phyloP scores from a whole-genome alignment of 257 asterid genomes.

The Penstemon eatonii region DNA sequence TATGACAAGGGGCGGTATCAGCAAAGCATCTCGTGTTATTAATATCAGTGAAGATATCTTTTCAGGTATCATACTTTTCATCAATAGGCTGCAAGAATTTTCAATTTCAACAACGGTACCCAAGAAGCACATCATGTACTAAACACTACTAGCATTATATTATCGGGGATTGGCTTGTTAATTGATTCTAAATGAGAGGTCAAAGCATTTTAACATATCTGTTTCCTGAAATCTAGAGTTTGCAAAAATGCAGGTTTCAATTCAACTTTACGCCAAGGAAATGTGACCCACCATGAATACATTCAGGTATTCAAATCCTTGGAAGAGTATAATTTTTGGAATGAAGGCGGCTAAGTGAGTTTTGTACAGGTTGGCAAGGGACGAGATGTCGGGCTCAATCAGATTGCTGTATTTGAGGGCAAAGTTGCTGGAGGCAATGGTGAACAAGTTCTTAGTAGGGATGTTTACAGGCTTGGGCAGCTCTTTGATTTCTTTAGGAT shows the following conservation, averaged over 20 bases:
- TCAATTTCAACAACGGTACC: constrained; percentile 8
- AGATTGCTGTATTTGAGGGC: constrained; percentile 98
- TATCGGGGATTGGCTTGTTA: constrained; percentile 9
- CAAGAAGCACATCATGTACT: not conserved
- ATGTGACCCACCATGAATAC: constrained; percentile 96
- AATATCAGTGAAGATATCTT: constrained; percentile 95
- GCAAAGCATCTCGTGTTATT: constrained; percentile 95
- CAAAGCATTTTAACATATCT: constrained; percentile 6
- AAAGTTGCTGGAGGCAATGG: constrained; percentile 99
- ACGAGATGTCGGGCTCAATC: constrained; percentile 96
- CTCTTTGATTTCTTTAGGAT: constrained; percentile 95
- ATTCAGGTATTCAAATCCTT: constrained; percentile 65
- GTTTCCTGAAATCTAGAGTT: constrained; percentile 11
- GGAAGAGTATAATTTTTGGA: constrained; percentile 12
- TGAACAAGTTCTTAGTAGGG: constrained; percentile 98
- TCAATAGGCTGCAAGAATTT: constrained; percentile 9
- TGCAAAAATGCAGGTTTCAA: constrained; percentile 75
- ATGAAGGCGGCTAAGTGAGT: constrained; percentile 28
- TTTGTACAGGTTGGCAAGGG: constrained; percentile 91
- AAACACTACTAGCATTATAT: not conserved
- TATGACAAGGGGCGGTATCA: constrained; percentile 96
- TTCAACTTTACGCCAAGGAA: constrained; percentile 96
- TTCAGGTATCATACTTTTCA: constrained; percentile 56
- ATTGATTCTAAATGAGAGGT: not conserved
- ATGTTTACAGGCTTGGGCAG: constrained; percentile 95